Evolutionary conservation across 31 red algal genomes (phyloP), one percentile per base, ranked within the genome.

Genomic region (Bonnemaisonia californica): DNA sequence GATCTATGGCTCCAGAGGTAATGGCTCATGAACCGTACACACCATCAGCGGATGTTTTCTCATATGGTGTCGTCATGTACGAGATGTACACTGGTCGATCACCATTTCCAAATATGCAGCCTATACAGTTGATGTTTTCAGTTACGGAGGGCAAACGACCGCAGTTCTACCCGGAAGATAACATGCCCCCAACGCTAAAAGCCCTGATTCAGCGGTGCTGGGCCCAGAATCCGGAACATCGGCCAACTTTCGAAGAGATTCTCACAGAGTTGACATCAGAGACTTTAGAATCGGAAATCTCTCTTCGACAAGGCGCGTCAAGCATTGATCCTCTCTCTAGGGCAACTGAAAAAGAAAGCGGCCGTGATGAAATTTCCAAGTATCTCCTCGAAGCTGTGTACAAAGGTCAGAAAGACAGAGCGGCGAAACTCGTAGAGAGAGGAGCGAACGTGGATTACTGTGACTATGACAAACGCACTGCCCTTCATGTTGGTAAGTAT

Each of bases 1-100:
- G n/a, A n/a, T n/a, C n/a, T n/a, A 93, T 99, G 93, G 93, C 97
- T 28, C 97, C 97, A 33, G 97, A 99, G 67, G 79, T 95, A n/a
- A 99, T 99, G 91, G 39, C 67, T 11, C 77, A 81, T 3, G 76
- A 89, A 29, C 35, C 67, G 19, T 96, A 99, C 56, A 86, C 83
- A 23, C 67, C 77, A 13, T 82, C 91, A 61, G 93, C 97, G 3
- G 97, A 99, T 84, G 89, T 96, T 23, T 99, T 93, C 56, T 99
- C 97, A 11, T 99, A 93, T 84, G 91, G 93, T 34, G 84, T 99
- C 9, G 85, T 99, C 28, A 76, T 94, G 41, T 99, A 94, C 81
- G 97, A 99, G 57, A 89, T 99, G 73, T 95, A 85, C 38, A 88
- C 93, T 12, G 83, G 86, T 7, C 81, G 77, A 23, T 90, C 79